A percentile compares a stretch with the other conserved stretches of the same genome.
Conservation (phyloP, 169 alveolate genomes). For the Plasmodium reichenowi region DNA sequence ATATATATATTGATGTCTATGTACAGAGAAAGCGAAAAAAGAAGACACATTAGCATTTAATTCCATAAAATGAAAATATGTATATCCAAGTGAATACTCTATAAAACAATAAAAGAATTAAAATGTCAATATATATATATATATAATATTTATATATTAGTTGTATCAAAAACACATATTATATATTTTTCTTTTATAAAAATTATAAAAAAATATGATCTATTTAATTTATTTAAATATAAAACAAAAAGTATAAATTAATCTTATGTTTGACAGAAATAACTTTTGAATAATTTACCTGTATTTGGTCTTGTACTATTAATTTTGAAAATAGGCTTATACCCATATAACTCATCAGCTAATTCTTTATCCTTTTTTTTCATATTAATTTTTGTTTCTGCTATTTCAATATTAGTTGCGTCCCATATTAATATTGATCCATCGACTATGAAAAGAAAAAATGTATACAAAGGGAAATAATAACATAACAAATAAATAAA, state of each 20-base stretch:
- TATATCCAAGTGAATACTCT: constrained; percentile 70
- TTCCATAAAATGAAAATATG: constrained; percentile 70
- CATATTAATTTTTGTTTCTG: constrained; percentile 26
- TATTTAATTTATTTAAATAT: background rate
- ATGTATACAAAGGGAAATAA: background rate
- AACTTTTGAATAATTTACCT: constrained; percentile 13
- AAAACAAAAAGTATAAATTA: background rate
- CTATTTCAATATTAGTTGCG: constrained; percentile 62
- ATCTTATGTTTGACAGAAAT: background rate
- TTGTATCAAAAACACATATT: background rate
- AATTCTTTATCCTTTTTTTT: constrained; percentile 61
- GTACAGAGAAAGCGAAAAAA: constrained; percentile 72
- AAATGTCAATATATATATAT: no score
- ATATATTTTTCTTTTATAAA: background rate
- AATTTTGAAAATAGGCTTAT: constrained; percentile 67
- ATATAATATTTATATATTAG: no score
- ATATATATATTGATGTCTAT: background rate
- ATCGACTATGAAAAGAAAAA: constrained; percentile 27
- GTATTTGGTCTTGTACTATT: constrained; percentile 66
- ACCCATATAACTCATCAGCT: constrained; percentile 57
- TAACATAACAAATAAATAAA: background rate
- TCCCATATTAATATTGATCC: constrained; percentile 72
- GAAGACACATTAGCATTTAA: constrained; percentile 31
- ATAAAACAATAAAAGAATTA: background rate
- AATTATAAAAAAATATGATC: background rate